Percentiles rank a stretch among this genome's conserved stretches.
Conservation (phyloP, 208 protist species). For the Trypanosoma brucei region DNA sequence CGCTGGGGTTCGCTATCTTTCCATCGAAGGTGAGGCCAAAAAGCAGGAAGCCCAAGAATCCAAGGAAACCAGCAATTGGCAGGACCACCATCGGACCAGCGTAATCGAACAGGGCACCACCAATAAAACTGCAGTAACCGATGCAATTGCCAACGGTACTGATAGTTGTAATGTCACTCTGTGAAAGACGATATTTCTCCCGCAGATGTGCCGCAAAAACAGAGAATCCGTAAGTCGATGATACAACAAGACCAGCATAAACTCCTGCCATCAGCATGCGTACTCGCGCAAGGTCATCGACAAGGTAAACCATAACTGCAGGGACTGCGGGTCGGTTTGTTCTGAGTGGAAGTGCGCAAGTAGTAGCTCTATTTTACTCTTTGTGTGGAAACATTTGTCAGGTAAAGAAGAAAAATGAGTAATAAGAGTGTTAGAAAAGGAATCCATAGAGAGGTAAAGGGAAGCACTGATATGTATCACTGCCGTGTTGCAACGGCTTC, state of each 20-base stretch:
- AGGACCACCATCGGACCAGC: slow-evolving; percentile 54
- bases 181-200: slow-evolving; percentile 51
- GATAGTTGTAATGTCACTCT: slow-evolving; percentile 78
- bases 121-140: slow-evolving; percentile 54
- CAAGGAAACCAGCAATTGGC: slow-evolving; percentile 33
- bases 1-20: slow-evolving; percentile 32
- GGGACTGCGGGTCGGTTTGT: slow-evolving; percentile 3
- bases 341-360: background rate
- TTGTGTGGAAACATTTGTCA: background rate
- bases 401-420: no score
- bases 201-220: slow-evolving; percentile 59
- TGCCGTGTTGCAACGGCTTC: no score
- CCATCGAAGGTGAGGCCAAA: slow-evolving; percentile 64
- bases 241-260: slow-evolving; percentile 54
- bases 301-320: background rate
- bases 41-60: slow-evolving; percentile 54
- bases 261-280: slow-evolving; percentile 29
- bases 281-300: background rate
- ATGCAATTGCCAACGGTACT: slow-evolving; percentile 71
- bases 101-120: slow-evolving; percentile 72
- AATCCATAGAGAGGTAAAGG: no score
- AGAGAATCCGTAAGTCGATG: slow-evolving; percentile 73
- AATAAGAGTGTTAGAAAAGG: no score
- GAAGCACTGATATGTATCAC: no score
- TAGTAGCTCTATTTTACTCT: background rate